Conservation (phyloP, 2,329 filamentous ascomycete genomes). For the Trichoderma semiorbis region DNA sequence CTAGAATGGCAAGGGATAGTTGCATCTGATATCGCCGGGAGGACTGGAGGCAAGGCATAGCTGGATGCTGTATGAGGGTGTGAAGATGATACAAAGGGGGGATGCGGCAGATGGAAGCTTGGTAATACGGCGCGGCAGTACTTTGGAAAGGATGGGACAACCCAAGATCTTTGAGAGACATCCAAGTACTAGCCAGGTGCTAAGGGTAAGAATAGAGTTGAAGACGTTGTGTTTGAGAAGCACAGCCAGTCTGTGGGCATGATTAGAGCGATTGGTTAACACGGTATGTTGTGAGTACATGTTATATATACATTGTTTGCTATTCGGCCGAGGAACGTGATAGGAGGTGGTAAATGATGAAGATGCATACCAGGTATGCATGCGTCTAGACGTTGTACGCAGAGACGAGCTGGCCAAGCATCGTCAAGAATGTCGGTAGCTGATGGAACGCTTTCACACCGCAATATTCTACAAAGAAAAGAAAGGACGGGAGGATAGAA, state of each 20-base stretch:
- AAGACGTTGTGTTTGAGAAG: constrained; percentile 1
- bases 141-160: background rate
- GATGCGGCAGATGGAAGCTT: background rate
- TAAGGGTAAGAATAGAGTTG: background rate
- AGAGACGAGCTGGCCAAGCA: background rate
- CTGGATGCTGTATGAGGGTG: constrained; percentile 2
- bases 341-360: background rate
- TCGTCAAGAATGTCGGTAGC: background rate
- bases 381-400: constrained; percentile 5
- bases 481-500: background rate
- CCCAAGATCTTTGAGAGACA: background rate
- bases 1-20: background rate
- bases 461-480: background rate
- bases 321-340: background rate
- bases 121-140: constrained; percentile 3
- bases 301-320: background rate
- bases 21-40: constrained; percentile 15
- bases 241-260: background rate
- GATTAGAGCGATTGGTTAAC: background rate
- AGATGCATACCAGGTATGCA: constrained; percentile 4
- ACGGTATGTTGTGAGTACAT: background rate
- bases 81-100: background rate
- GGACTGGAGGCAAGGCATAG: background rate
- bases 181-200: background rate
- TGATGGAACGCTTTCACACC: background rate